Evolutionary conservation across 1,284 basidiomycete genomes (phyloP).

Genomic region (Tilletia caries): DNA sequence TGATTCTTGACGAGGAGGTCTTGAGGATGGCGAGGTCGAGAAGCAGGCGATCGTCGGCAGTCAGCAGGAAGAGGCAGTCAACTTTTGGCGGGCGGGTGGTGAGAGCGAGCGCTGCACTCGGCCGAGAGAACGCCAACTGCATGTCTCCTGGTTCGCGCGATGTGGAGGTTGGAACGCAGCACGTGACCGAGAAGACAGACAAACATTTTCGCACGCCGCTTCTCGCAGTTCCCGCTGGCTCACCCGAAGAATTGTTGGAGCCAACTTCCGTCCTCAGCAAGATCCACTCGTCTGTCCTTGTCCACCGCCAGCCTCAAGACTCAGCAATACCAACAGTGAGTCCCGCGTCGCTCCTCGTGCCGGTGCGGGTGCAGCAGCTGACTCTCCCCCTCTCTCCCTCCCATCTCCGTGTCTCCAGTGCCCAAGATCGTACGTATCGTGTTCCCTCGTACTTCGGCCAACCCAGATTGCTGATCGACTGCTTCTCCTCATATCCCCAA

Average conservation of each 20-base stretch:
- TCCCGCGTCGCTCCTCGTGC: no score
- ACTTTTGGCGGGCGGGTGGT: no score
- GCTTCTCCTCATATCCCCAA: neutral
- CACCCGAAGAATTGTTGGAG: neutral
- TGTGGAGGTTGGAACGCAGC: constrained; percentile 1
- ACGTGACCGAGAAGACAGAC: neutral
- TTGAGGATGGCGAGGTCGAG: constrained; percentile 3
- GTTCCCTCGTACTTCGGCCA: no score
- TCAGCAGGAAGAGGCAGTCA: neutral
- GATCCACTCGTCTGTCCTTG: neutral
- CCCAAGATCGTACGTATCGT: constrained; percentile 11
- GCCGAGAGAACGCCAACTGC: constrained; percentile 5
- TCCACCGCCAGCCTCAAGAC: constrained; percentile 9
- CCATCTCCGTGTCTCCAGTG: neutral
- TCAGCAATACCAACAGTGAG: neutral
- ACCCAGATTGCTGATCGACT: neutral
- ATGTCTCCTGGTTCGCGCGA: no score
- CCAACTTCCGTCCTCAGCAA: neutral
- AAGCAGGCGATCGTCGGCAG: neutral
- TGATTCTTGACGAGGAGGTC: neutral
- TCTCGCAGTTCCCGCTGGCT: neutral
- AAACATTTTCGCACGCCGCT: constrained; percentile 3
- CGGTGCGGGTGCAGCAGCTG: no score
- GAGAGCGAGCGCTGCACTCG: neutral
- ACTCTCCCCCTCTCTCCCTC: neutral